Evolutionary conservation across 257 asterid species (phyloP), one percentile per base, ranked within the genome.

Genomic region (Echites panduratus): DNA sequence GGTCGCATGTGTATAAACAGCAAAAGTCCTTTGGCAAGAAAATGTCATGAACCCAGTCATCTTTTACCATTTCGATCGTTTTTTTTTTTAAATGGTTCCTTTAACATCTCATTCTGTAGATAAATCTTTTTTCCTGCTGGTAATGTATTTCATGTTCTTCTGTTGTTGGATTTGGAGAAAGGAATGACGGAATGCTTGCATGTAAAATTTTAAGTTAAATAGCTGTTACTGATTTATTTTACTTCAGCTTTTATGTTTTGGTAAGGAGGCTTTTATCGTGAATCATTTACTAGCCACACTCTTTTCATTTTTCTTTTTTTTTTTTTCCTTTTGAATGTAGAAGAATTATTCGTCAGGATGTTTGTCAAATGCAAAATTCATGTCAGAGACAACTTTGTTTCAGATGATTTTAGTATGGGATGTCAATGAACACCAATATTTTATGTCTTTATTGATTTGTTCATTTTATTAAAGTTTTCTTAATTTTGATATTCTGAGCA

Each of bases 141-240:
- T 62, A 47, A 45, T 50, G n/a, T 24, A 57, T 61, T 75, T 69
- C 5, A 50, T 63, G 32, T 66, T 50, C 24, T 68, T 59, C 59
- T 81, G 87, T 80, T 90, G 99, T 84, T 95, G 89, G 97, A 92
- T 81, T 76, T 95, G 87, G 93, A 86, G 96, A 92, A 92, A 75
- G 99, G 87, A 45, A 95, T 95, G 99, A 87, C 92, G 98, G 96
- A 95, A 75, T 95, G 99, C 89, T 87, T 95, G 71, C 88, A 89
- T 76, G 99, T 98, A 12, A 95, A 92, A 82, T n/a, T 95, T 98
- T 95, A 83, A 87, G 96, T 87, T 78, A 54, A 16, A 7, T 19
- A 48, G 41, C 44, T 72, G 17, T 59, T 76, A 35, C 48, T 58
- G 64, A n/a, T 19, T 66, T 72, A 50, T 5, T 40, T 29, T 48